A percentile compares a stretch with the other conserved stretches of the same genome.
Evolutionary conservation across 495 filamentous ascomycete genomes (phyloP).

Genomic region (Cenococcum geophilum): DNA sequence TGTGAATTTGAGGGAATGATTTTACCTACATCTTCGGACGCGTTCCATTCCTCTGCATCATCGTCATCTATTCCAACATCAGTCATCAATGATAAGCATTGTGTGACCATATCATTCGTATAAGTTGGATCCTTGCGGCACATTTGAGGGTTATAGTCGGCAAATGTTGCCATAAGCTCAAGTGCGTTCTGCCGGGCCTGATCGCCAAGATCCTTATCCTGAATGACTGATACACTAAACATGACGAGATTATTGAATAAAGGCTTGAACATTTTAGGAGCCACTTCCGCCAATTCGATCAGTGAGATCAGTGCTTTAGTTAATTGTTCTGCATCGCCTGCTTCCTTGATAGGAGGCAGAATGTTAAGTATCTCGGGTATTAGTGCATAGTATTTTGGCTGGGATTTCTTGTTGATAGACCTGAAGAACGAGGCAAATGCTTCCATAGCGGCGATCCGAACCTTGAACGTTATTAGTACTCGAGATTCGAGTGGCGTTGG

Average conservation of each 20-base stretch:
- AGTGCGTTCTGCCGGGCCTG: conserved; percentile 88
- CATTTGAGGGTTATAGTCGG: conserved; percentile 87
- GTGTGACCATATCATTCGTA: conserved; percentile 93
- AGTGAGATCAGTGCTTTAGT: conserved; percentile 81
- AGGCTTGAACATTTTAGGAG: conserved; percentile 92
- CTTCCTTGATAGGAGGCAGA: conserved; percentile 84
- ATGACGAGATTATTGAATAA: conserved; percentile 85
- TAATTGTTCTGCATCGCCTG: conserved; percentile 79
- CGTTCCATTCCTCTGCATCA: conserved; percentile 89
- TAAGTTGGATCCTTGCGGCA: conserved; percentile 88
- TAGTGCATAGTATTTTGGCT: conserved; percentile 77
- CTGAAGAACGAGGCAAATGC: conserved; percentile 95
- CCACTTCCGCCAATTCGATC: conserved; percentile 86
- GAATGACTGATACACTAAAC: conserved; percentile 86
- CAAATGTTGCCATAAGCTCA: conserved; percentile 97
- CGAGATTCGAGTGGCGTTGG: not conserved
- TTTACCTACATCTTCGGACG: conserved; percentile 74
- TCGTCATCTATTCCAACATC: conserved; percentile 94
- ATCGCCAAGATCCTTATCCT: conserved; percentile 90
- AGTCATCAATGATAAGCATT: conserved; percentile 99
- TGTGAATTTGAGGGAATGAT: conserved; percentile 21
- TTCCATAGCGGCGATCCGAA: conserved; percentile 89
- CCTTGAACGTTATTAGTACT: conserved; percentile 43
- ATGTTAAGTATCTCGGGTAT: conserved; percentile 88
- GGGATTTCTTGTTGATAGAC: conserved; percentile 75